These are phyloP conservation scores for Penicillium cosmopolitanum DNA, from an alignment of 495 filamentous ascomycete genomes.

Conservation along the genomic window DNA sequence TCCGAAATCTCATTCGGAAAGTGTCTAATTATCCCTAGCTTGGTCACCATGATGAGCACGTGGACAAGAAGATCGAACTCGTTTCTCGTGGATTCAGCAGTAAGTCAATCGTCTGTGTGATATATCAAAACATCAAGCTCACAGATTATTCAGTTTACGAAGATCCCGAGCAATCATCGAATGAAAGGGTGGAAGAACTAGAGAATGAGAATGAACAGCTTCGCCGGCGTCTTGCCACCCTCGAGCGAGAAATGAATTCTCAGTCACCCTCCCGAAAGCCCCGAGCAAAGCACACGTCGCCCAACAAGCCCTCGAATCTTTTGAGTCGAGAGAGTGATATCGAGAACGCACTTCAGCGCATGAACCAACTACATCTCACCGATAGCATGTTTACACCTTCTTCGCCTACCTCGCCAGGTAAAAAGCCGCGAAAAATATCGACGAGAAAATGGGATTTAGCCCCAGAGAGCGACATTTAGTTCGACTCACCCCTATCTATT, in stretches of 20 bases:
- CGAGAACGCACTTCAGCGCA: constrained; percentile 45
- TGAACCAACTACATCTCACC: constrained; percentile 48
- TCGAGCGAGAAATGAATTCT: constrained; percentile 52
- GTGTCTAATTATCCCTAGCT: constrained; percentile 36
- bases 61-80: constrained; percentile 89
- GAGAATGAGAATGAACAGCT: constrained; percentile 54
- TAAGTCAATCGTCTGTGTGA: constrained; percentile 27
- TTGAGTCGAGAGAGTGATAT: constrained; percentile 48
- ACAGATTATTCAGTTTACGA: constrained; percentile 46
- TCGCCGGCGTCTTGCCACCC: constrained; percentile 42
- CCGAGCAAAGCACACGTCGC: constrained; percentile 31
- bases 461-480: constrained; percentile 55
- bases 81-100: constrained; percentile 70
- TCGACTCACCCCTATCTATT: background rate
- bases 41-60: constrained; percentile 73
- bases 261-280: constrained; percentile 52
- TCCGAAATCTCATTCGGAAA: too few species aligned
- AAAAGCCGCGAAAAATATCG: constrained; percentile 57
- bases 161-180: constrained; percentile 42
- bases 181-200: constrained; percentile 44
- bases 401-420: constrained; percentile 31
- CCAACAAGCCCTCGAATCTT: constrained; percentile 31
- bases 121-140: constrained; percentile 11
- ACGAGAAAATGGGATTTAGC: constrained; percentile 60
- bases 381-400: constrained; percentile 44